Percentiles rank a stretch among this genome's conserved stretches.
Evolutionary conservation across 495 filamentous ascomycete species (phyloP).

Genomic region (Penicillium argentinense): DNA sequence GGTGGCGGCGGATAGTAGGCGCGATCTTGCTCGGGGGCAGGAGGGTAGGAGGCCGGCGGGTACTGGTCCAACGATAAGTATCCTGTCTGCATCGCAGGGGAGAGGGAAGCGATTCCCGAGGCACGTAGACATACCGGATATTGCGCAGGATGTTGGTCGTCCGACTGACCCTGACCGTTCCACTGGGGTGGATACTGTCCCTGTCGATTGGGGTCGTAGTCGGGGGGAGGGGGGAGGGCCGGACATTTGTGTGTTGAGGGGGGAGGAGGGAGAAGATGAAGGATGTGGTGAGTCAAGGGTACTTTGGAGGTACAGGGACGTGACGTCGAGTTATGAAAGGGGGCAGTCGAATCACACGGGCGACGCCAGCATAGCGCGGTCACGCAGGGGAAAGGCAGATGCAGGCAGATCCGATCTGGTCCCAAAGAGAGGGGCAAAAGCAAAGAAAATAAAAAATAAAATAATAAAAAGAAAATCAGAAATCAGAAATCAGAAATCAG

Average conservation of each 20-base stretch:
- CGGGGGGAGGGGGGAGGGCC: slow-evolving; percentile 17
- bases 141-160: slow-evolving; percentile 29
- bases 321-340: slow-evolving; percentile 36
- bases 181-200: slow-evolving; percentile 50
- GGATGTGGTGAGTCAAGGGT: slow-evolving; percentile 27
- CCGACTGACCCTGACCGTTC: slow-evolving; percentile 36
- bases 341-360: slow-evolving; percentile 27
- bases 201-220: slow-evolving; percentile 20
- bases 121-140: slow-evolving; percentile 40
- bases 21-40: slow-evolving; percentile 38
- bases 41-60: slow-evolving; percentile 34
- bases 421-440: slow-evolving; percentile 20
- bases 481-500: slow-evolving; percentile 13
- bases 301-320: slow-evolving; percentile 22
- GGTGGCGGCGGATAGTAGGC: slow-evolving; percentile 38
- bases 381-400: slow-evolving; percentile 28
- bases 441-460: slow-evolving; percentile 3
- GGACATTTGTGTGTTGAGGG: slow-evolving; percentile 44
- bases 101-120: not conserved
- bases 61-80: slow-evolving; percentile 21
- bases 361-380: slow-evolving; percentile 29
- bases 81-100: not conserved
- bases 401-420: slow-evolving; percentile 31
- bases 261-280: slow-evolving; percentile 27
- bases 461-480: not conserved